Conservation (phyloP, 805 yeast genomes). For the Vanderwaltozyma verrucispora region DNA sequence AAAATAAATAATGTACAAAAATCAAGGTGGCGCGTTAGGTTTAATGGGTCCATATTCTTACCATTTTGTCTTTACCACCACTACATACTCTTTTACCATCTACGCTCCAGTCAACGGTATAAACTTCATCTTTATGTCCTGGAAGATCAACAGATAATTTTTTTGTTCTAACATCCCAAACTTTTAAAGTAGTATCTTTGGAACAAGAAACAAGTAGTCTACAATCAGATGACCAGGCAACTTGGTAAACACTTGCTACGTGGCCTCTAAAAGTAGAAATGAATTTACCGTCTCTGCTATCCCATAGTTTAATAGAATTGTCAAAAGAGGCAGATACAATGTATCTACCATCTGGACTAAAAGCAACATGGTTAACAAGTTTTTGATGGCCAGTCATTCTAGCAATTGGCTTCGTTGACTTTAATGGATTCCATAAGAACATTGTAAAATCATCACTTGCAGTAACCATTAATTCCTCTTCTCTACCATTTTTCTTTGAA, state of each 20-base stretch:
- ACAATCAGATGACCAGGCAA: conserved; percentile 96
- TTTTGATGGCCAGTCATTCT: conserved; percentile 98
- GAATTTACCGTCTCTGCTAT: conserved; percentile 85
- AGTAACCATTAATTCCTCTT: conserved; percentile 84
- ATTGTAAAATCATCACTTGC: conserved; percentile 97
- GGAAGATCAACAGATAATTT: conserved; percentile 85
- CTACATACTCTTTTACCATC: conserved; percentile 93
- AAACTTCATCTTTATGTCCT: conserved; percentile 93
- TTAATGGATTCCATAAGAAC: conserved; percentile 92
- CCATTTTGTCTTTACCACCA: conserved; percentile 94
- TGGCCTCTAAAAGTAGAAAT: conserved; percentile 90
- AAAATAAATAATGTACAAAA: neutral
- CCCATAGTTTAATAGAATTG: conserved; percentile 93
- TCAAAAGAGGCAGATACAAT: conserved; percentile 92
- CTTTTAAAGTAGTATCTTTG: conserved; percentile 90
- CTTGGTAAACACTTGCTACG: conserved; percentile 95
- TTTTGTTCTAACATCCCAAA: conserved; percentile 86
- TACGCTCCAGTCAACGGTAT: conserved; percentile 95
- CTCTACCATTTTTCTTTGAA: conserved; percentile 41
- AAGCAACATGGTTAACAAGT: conserved; percentile 88
- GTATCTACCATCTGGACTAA: conserved; percentile 89
- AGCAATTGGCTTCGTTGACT: conserved; percentile 69
- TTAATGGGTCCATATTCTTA: conserved; percentile 83
- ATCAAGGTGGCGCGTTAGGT: neutral
- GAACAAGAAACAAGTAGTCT: conserved; percentile 86